These are phyloP conservation scores for Capronia coronata DNA, from an alignment of 2,329 filamentous ascomycete species.

Conservation along the genomic window DNA sequence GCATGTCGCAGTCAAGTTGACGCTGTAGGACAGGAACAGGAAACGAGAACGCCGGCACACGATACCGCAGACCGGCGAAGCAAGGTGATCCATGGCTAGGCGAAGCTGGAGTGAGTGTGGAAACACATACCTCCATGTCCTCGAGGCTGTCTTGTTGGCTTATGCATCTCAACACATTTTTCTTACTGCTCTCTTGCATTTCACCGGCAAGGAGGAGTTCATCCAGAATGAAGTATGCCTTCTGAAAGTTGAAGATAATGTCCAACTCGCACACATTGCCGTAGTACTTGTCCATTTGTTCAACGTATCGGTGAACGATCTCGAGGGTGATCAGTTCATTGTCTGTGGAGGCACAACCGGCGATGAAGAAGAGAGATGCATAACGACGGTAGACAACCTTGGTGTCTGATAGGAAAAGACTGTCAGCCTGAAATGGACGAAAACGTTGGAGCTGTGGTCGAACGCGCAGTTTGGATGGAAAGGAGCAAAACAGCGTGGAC, in stretches of 20 bases:
- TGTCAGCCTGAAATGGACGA: constrained; percentile 9
- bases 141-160: constrained; percentile 95
- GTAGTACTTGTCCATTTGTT: constrained; percentile 99
- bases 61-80: not conserved
- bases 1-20: not conserved
- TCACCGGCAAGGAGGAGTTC: constrained; percentile 92
- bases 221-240: constrained; percentile 98
- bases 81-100: not conserved
- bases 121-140: constrained; percentile 86
- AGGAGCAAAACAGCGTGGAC: constrained; percentile 3
- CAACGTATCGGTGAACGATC: constrained; percentile 97
- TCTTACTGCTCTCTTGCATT: constrained; percentile 98
- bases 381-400: constrained; percentile 99
- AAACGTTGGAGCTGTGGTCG: constrained; percentile 1
- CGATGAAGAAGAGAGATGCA: constrained; percentile 98
- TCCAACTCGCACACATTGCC: constrained; percentile 99
- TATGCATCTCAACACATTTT: constrained; percentile 94
- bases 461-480: not conserved
- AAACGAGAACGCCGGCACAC: not conserved
- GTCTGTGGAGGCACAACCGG: constrained; percentile 68
- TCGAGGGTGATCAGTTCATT: constrained; percentile 60
- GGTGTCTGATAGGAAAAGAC: constrained; percentile 58
- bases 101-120: not conserved
- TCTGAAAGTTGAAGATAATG: constrained; percentile 99
- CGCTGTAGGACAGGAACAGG: not conserved